Evolutionary conservation across 75 land plant genomes (phyloP).

Genomic region (Larix kaempferi): DNA sequence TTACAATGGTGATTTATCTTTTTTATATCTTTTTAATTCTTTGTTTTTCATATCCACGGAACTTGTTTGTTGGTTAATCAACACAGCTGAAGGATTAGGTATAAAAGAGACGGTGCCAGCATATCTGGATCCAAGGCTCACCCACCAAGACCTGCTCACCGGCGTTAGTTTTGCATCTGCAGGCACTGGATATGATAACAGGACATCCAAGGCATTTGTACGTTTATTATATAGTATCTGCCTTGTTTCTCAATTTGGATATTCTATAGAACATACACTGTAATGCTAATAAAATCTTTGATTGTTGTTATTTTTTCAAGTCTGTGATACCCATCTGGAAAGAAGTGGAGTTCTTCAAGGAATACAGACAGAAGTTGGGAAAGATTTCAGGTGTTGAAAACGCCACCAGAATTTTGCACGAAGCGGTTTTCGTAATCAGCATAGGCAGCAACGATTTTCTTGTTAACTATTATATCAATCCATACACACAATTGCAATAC

Average conservation of each 20-base stretch:
- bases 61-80: neutral
- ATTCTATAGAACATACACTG: too few relatives aligned
- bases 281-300: too few relatives aligned
- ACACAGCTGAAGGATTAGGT: slow-evolving; percentile 11
- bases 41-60: too few relatives aligned
- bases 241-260: too few relatives aligned
- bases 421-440: slow-evolving; percentile 57
- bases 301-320: too few relatives aligned
- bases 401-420: neutral
- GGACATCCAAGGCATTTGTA: neutral
- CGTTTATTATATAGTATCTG: neutral
- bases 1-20: too few relatives aligned
- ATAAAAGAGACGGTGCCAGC: slow-evolving; percentile 43
- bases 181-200: slow-evolving; percentile 54
- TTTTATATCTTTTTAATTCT: too few relatives aligned
- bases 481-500: slow-evolving; percentile 15
- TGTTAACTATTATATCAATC: slow-evolving; percentile 49
- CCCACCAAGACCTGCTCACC: slow-evolving; percentile 30
- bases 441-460: slow-evolving; percentile 71
- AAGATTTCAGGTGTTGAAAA: too few relatives aligned
- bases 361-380: too few relatives aligned
- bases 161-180: slow-evolving; percentile 70
- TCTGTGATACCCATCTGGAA: too few relatives aligned
- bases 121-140: slow-evolving; percentile 37
- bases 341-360: too few relatives aligned